Conservation (phyloP, 2,329 filamentous ascomycete species). For the Didymella keratinophila region DNA sequence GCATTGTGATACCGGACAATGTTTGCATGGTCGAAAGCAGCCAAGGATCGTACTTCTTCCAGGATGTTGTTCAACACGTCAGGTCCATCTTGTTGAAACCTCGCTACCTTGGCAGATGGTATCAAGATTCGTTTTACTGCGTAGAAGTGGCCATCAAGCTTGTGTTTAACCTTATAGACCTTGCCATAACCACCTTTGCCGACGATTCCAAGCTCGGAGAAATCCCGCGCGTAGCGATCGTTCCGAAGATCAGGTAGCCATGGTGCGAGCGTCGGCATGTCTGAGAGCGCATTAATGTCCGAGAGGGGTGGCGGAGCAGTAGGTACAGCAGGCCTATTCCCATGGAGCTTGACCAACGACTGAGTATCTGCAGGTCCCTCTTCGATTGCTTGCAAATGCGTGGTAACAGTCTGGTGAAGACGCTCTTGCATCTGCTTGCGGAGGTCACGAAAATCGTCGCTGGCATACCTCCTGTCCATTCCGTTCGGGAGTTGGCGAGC, state of each 20-base stretch:
- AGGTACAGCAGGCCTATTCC: slow-evolving; percentile 13
- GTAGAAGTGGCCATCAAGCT: slow-evolving; percentile 68
- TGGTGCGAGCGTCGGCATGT: slow-evolving; percentile 25
- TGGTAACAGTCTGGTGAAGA: slow-evolving; percentile 43
- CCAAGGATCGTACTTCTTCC: slow-evolving; percentile 68
- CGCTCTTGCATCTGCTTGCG: slow-evolving; percentile 49
- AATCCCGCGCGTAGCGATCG: slow-evolving; percentile 46
- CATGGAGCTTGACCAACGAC: slow-evolving; percentile 32
- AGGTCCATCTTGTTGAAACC: slow-evolving; percentile 60
- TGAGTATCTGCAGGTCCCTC: slow-evolving; percentile 35
- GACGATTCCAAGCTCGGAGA: slow-evolving; percentile 58
- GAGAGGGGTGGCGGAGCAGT: slow-evolving; percentile 24
- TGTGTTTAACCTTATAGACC: slow-evolving; percentile 68
- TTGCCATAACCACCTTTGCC: slow-evolving; percentile 72
- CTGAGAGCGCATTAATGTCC: slow-evolving; percentile 26
- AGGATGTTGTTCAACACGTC: slow-evolving; percentile 65
- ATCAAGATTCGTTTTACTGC: slow-evolving; percentile 72
- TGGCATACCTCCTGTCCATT: slow-evolving; percentile 49
- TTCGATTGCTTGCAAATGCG: slow-evolving; percentile 36
- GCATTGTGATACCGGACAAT: slow-evolving; percentile 71
- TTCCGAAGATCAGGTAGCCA: slow-evolving; percentile 42
- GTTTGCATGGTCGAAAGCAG: slow-evolving; percentile 69
- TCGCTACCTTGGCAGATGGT: slow-evolving; percentile 59
- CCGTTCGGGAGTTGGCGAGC: slow-evolving; percentile 50
- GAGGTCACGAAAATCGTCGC: slow-evolving; percentile 48